Evolutionary conservation across 805 yeast genomes (phyloP), one percentile per base, ranked within the genome.

Genomic region (Kuraishia hungarica): DNA sequence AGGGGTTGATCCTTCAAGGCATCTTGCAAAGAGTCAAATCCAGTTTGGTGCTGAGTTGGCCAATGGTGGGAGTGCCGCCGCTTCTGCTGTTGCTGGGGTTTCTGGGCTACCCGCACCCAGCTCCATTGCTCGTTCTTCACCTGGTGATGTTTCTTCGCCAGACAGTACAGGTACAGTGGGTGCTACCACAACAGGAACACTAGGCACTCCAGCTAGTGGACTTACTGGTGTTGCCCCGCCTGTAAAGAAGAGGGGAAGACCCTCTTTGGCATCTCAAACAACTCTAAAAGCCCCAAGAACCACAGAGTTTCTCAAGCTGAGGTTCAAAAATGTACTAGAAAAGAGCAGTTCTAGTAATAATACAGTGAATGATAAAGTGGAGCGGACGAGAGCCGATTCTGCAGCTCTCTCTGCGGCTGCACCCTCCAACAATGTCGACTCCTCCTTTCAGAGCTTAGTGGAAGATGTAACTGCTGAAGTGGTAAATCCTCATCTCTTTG

Each of bases 1-100:
- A 50, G 68, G 68, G 13, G 51, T 77, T 50, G 77, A 79, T 61
- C 77, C 81, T 0, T 69, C 69, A 57, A 74, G 66, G 57, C 72
- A 72, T 58, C 64, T 79, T 29, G 55, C 74, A 66, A 59, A 68
- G 67, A 29, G 71, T 62, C 57, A 76, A 67, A 51, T 70, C 67
- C 52, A 69, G 64, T 59, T 74, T 71, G 50, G 49, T 15, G 39
- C 51, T 4, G 53, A 23, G 46, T 50, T 51, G 49, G 26, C 47
- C 8, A 35, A 35, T 17, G 17, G 43, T 23, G 39, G 48, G 51
- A 53, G 46, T 28, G 26, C 51, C 1, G 54, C 15, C 21, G 26
- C 53, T 22, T 7, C 35, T 28, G 35, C 10, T 7, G 29, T 47
- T 28, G 54, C n/a, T n/a, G n/a, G n/a, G n/a, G n/a, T n/a, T n/a